Evolutionary conservation across 257 asterid genomes (phyloP).

Genomic region (Perilla frutescens): DNA sequence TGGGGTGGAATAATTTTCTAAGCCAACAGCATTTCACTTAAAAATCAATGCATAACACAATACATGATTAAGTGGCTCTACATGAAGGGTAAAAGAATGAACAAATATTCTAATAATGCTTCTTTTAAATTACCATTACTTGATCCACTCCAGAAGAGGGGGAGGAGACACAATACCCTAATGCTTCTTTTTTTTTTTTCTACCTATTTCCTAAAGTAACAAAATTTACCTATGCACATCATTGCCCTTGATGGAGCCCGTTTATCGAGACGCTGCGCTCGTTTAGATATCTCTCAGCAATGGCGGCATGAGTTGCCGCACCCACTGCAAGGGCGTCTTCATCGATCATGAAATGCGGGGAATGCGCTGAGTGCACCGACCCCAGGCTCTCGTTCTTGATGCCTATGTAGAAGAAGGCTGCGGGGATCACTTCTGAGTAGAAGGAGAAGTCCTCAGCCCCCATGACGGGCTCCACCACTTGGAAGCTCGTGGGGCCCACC

Average conservation of each 20-base stretch:
- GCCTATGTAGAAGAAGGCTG: slow-evolving; percentile 84
- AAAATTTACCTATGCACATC: slow-evolving; percentile 32
- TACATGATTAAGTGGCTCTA: slow-evolving; percentile 19
- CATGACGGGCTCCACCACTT: slow-evolving; percentile 74
- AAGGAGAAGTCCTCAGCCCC: slow-evolving; percentile 94
- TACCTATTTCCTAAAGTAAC: slow-evolving; percentile 26
- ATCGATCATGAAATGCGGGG: slow-evolving; percentile 85
- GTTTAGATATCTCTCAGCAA: slow-evolving; percentile 84
- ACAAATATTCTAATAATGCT: slow-evolving; percentile 36
- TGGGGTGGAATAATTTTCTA: background rate
- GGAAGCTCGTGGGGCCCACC: slow-evolving; percentile 55
- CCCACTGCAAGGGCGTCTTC: slow-evolving; percentile 84
- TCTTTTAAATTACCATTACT: background rate
- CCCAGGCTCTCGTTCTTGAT: slow-evolving; percentile 75
- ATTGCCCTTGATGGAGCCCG: slow-evolving; percentile 22
- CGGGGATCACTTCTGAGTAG: slow-evolving; percentile 78
- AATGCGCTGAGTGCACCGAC: slow-evolving; percentile 65
- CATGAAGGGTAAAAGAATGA: slow-evolving; percentile 36
- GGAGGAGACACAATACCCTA: background rate
- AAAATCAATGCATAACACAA: slow-evolving; percentile 17
- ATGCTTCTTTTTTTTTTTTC: slow-evolving; percentile 16
- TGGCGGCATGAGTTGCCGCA: slow-evolving; percentile 89
- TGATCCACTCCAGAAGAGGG: background rate
- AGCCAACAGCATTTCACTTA: background rate
- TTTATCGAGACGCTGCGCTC: slow-evolving; percentile 31